phyloP scores from a whole-genome alignment of 139 green algal species.

The Nannochloris sp. region DNA sequence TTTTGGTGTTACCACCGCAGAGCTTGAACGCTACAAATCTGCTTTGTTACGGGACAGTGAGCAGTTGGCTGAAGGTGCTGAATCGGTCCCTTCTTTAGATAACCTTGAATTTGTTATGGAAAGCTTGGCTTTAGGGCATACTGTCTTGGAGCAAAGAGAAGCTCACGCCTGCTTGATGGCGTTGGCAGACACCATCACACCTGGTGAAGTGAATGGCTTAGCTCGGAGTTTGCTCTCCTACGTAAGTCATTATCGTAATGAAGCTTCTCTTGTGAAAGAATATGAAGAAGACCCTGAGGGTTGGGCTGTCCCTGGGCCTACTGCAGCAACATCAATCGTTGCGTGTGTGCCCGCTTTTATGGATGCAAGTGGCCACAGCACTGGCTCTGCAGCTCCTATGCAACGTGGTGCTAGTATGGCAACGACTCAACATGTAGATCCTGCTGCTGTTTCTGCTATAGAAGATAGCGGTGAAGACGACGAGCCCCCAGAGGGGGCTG shows the following conservation, averaged over 20 bases:
- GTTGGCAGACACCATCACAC: slow-evolving; percentile 62
- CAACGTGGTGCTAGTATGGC: slow-evolving; percentile 48
- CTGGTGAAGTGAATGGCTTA: slow-evolving; percentile 76
- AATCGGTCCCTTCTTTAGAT: slow-evolving; percentile 76
- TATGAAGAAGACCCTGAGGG: slow-evolving; percentile 23
- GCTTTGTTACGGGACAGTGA: slow-evolving; percentile 84
- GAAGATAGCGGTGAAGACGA: slow-evolving; percentile 19
- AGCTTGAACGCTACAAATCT: slow-evolving; percentile 83
- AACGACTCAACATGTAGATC: slow-evolving; percentile 68
- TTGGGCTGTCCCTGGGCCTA: slow-evolving; percentile 47
- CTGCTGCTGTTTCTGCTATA: slow-evolving; percentile 3
- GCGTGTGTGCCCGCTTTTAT: slow-evolving; percentile 87
- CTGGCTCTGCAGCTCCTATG: slow-evolving; percentile 27
- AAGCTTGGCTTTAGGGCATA: slow-evolving; percentile 84
- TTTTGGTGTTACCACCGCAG: slow-evolving; percentile 76
- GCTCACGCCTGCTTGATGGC: slow-evolving; percentile 48
- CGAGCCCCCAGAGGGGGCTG: slow-evolving; percentile 27
- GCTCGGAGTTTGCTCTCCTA: slow-evolving; percentile 77
- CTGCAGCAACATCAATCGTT: slow-evolving; percentile 76
- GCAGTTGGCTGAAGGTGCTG: slow-evolving; percentile 77
- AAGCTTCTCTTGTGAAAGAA: slow-evolving; percentile 46
- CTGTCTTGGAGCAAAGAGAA: slow-evolving; percentile 63
- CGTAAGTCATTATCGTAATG: slow-evolving; percentile 75
- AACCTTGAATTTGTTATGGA: slow-evolving; percentile 99
- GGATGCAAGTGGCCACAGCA: slow-evolving; percentile 45